Conservation (phyloP, 176 grass and related monocot genomes). For the Secale cereale region DNA sequence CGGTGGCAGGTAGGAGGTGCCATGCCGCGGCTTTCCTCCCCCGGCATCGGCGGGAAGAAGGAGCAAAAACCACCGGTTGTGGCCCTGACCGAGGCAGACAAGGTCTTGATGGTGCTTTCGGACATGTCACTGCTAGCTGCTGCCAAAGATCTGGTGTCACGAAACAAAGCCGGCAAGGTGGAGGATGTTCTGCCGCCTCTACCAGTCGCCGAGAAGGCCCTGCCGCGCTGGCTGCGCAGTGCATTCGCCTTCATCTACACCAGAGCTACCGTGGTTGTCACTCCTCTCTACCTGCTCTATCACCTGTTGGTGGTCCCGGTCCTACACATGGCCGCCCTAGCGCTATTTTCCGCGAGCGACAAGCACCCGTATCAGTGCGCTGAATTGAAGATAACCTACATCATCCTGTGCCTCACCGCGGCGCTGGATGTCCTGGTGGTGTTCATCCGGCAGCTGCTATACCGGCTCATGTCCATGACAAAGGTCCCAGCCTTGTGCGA, state of each 20-base stretch:
- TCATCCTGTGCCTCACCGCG: neutral
- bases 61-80: neutral
- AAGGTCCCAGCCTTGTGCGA: neutral
- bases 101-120: neutral
- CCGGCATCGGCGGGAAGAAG: neutral
- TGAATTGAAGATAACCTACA: neutral
- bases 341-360: neutral
- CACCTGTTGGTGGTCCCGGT: neutral
- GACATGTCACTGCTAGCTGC: neutral
- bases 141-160: fast-evolving
- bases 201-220: neutral
- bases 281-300: neutral
- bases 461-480: neutral
- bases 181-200: neutral
- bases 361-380: neutral
- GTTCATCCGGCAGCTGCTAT: neutral
- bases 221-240: neutral
- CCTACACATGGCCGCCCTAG: neutral
- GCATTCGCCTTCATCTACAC: neutral
- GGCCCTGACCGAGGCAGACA: neutral
- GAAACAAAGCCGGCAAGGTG: neutral
- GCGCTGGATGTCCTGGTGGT: neutral
- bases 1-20: too few relatives aligned
- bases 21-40: too few relatives aligned
- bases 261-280: neutral